A percentile compares a stretch with the other conserved stretches of the same genome.
These are phyloP conservation scores for Daedaleopsis sinensis DNA, from an alignment of 768 basidiomycete genomes.

Conservation along the genomic window DNA sequence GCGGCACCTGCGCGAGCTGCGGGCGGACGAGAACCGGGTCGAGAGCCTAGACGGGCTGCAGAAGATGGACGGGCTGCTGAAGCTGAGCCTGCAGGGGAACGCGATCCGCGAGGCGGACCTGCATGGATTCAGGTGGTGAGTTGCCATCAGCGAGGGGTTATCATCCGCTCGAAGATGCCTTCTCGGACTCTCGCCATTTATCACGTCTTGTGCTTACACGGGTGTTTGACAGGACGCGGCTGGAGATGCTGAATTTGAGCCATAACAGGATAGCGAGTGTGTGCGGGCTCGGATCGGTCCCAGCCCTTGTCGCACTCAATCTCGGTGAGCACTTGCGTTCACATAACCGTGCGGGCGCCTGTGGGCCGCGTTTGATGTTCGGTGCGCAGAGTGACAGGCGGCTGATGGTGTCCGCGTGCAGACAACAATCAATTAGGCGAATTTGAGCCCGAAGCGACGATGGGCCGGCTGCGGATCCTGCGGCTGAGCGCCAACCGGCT, in stretches of 20 bases:
- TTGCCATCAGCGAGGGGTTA: constrained; percentile 16
- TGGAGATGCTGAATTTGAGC: constrained; percentile 85
- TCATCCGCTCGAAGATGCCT: neutral
- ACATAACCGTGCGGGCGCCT: constrained; percentile 7
- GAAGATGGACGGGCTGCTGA: constrained; percentile 78
- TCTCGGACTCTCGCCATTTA: constrained; percentile 3
- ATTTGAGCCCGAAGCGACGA: constrained; percentile 54
- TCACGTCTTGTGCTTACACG: constrained; percentile 15
- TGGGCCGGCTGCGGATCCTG: constrained; percentile 80
- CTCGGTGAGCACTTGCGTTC: constrained; percentile 70
- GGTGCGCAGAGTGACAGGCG: constrained; percentile 10
- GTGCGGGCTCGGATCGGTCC: constrained; percentile 60
- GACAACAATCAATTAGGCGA: constrained; percentile 72
- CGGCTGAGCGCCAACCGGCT: constrained; percentile 85
- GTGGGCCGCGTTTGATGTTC: constrained; percentile 6
- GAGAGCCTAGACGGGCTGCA: constrained; percentile 73
- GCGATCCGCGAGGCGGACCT: constrained; percentile 65
- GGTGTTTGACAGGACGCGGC: constrained; percentile 39
- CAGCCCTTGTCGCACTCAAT: constrained; percentile 73
- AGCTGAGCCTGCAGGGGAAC: constrained; percentile 83
- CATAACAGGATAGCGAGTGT: constrained; percentile 69
- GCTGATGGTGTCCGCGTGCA: constrained; percentile 34
- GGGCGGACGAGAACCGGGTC: constrained; percentile 87
- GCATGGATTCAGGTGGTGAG: constrained; percentile 66
- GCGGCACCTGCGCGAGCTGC: constrained; percentile 84